phyloP scores from a whole-genome alignment of 257 asterid species.

The Mentha longifolia region DNA sequence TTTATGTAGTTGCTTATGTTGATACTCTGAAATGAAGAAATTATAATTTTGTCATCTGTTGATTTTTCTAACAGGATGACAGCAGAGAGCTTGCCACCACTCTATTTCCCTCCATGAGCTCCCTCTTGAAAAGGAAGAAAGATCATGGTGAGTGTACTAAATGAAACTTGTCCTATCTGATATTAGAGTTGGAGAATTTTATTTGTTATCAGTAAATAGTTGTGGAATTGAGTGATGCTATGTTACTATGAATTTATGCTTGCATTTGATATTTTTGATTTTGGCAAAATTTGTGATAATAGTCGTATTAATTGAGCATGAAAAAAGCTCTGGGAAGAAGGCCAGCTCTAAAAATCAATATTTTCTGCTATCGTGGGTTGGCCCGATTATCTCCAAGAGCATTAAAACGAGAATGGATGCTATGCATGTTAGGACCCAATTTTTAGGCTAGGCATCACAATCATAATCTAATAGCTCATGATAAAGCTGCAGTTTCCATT shows the following conservation, averaged over 20 bases:
- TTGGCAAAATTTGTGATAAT: conserved; percentile 14
- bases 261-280: background rate
- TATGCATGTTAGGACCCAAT: no score
- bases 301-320: conserved; percentile 3
- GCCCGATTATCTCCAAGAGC: no score
- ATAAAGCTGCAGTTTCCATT: background rate
- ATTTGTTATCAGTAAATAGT: background rate
- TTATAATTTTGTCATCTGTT: background rate
- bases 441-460: background rate
- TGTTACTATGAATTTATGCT: conserved; percentile 9
- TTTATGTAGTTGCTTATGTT: background rate
- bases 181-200: background rate
- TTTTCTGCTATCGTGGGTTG: no score
- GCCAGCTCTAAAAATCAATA: no score
- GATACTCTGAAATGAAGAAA: conserved; percentile 13
- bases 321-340: no score
- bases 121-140: conserved; percentile 72
- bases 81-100: conserved; percentile 74
- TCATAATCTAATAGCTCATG: background rate
- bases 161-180: conserved; percentile 10
- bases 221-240: conserved; percentile 20
- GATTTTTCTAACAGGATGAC: conserved; percentile 56
- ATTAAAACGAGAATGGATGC: no score
- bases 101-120: conserved; percentile 62
- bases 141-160: conserved; percentile 68